These are phyloP conservation scores for Microbotryum lychnidis-dioicae DNA, from an alignment of 1,284 basidiomycete species.

Conservation along the genomic window DNA sequence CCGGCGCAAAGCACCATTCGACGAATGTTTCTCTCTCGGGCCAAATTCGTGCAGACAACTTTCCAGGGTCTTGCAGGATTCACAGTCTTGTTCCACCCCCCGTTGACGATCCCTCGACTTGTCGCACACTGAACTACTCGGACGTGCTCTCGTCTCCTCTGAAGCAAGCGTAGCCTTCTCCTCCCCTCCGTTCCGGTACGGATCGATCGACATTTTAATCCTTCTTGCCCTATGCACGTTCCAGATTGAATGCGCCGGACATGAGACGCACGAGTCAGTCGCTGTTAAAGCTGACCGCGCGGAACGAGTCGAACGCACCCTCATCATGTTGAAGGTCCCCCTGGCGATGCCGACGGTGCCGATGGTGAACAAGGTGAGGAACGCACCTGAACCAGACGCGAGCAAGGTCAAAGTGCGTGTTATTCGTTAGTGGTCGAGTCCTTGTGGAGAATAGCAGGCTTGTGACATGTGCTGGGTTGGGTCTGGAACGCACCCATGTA, in stretches of 20 bases:
- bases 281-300: no score
- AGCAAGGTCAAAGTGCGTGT: background rate
- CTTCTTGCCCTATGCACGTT: constrained; percentile 22
- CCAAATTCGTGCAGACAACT: no score
- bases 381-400: constrained; percentile 18
- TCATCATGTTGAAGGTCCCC: constrained; percentile 29
- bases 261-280: background rate
- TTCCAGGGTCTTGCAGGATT: no score
- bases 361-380: constrained; percentile 31
- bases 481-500: constrained; percentile 32
- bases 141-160: no score
- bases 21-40: no score
- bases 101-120: no score
- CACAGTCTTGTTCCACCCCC: no score
- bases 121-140: no score
- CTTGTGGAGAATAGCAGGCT: background rate
- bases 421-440: background rate
- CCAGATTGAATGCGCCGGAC: no score
- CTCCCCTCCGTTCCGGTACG: no score
- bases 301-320: constrained; percentile 17
- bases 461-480: background rate
- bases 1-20: no score
- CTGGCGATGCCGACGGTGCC: constrained; percentile 32
- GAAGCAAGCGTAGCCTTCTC: no score
- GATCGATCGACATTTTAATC: background rate